phyloP scores from a whole-genome alignment of 306 rosid species.

The Nissolia schottii region DNA sequence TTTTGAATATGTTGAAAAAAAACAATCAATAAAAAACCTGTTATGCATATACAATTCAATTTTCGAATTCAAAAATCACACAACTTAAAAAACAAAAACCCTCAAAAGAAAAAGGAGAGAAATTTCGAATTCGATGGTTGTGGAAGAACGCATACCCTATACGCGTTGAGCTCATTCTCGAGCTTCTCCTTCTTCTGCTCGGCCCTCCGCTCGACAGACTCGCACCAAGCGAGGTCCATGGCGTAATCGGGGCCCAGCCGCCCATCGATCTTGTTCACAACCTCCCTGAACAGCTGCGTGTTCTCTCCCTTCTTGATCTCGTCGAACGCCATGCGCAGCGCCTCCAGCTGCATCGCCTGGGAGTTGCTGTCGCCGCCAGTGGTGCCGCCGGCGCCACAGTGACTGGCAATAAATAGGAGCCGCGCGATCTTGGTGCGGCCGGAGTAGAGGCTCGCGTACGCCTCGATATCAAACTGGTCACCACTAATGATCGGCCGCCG shows the following conservation, averaged over 20 bases:
- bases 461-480: slow-evolving; percentile 83
- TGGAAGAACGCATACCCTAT: slow-evolving; percentile 47
- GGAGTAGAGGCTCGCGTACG: slow-evolving; percentile 66
- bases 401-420: slow-evolving; percentile 64
- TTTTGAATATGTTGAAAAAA: not conserved
- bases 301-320: slow-evolving; percentile 98
- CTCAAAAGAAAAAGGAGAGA: not conserved
- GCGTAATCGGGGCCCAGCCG: slow-evolving; percentile 57
- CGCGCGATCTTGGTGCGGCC: slow-evolving; percentile 78
- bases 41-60: not conserved
- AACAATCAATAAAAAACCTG: not conserved
- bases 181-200: slow-evolving; percentile 95
- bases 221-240: slow-evolving; percentile 74
- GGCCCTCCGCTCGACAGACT: slow-evolving; percentile 66
- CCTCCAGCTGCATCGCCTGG: slow-evolving; percentile 69
- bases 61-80: not conserved
- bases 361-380: not conserved
- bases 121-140: not conserved
- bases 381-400: slow-evolving; percentile 20
- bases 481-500: slow-evolving; percentile 64
- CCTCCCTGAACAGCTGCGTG: slow-evolving; percentile 74
- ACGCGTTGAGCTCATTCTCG: slow-evolving; percentile 93
- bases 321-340: slow-evolving; percentile 95
- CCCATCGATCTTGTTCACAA: slow-evolving; percentile 70
- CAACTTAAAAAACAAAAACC: not conserved